A percentile compares a stretch with the other conserved stretches of the same genome.
Evolutionary conservation across 1,139 yeast genomes (phyloP).

Genomic region (Suhomyces kunorum): DNA sequence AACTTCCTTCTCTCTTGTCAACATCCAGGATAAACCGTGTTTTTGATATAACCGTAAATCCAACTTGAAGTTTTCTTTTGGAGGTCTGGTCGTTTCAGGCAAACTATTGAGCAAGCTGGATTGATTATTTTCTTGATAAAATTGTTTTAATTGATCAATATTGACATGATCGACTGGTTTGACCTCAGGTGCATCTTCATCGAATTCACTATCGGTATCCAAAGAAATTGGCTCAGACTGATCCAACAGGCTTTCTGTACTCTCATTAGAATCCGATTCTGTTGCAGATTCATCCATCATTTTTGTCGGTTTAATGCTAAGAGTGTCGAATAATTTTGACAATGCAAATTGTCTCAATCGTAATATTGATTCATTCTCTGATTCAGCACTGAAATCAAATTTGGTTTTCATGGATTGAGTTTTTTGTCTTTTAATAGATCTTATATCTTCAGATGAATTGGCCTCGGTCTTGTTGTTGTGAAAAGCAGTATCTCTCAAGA

Average conservation of each 20-base stretch:
- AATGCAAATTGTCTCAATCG: slow-evolving; percentile 61
- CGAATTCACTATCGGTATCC: slow-evolving; percentile 16
- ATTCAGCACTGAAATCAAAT: slow-evolving; percentile 44
- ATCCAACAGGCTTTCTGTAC: neutral
- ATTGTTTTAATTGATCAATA: slow-evolving; percentile 72
- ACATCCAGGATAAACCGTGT: slow-evolving; percentile 84
- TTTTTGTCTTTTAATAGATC: slow-evolving; percentile 16
- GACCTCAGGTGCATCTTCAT: slow-evolving; percentile 23
- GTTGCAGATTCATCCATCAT: slow-evolving; percentile 7
- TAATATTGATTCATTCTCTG: slow-evolving; percentile 53
- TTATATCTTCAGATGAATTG: slow-evolving; percentile 10
- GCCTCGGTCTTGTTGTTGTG: slow-evolving; percentile 9
- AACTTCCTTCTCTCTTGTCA: slow-evolving; percentile 60
- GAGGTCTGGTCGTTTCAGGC: slow-evolving; percentile 64
- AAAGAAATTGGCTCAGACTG: slow-evolving; percentile 12
- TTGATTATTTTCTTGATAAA: slow-evolving; percentile 68
- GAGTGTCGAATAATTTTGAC: slow-evolving; percentile 53
- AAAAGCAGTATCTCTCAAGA: slow-evolving; percentile 56
- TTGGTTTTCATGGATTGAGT: slow-evolving; percentile 16
- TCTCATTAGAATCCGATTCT: slow-evolving; percentile 1
- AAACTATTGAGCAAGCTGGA: slow-evolving; percentile 51
- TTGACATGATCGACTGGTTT: slow-evolving; percentile 47
- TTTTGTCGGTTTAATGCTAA: slow-evolving; percentile 25
- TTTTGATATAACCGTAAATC: slow-evolving; percentile 70
- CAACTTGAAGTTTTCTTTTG: slow-evolving; percentile 53